These are phyloP conservation scores for Haplosporangium sp. DNA, from an alignment of 371 early-diverging fungal genomes.

Conservation along the genomic window DNA sequence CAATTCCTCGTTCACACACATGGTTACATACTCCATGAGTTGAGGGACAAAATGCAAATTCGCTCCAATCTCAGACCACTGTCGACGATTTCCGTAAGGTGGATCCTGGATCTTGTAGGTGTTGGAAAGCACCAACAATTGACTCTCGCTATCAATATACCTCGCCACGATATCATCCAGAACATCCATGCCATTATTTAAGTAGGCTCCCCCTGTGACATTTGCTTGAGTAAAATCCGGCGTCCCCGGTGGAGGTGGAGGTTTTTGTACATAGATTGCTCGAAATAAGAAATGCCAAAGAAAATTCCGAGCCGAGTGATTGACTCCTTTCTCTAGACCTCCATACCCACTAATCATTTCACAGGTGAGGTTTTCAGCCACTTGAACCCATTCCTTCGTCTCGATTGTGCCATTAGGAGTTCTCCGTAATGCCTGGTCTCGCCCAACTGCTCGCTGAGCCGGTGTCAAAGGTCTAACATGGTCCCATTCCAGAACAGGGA, in stretches of 20 bases:
- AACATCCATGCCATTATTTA: neutral
- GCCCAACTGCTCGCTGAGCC: constrained; percentile 15
- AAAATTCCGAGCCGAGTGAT: constrained; percentile 20
- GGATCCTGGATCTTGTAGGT: constrained; percentile 26
- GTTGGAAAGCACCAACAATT: constrained; percentile 21
- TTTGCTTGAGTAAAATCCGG: neutral
- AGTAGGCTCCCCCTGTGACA: neutral
- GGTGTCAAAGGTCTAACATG: constrained; percentile 19
- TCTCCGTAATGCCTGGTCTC: constrained; percentile 10
- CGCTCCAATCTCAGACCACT: constrained; percentile 22
- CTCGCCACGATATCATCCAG: constrained; percentile 32
- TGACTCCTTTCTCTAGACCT: constrained; percentile 7
- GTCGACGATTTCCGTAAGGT: no score
- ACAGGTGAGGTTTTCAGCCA: constrained; percentile 34
- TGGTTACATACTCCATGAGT: constrained; percentile 28
- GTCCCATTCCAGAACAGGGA: constrained; percentile 37
- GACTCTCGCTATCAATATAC: constrained; percentile 17
- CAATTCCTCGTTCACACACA: constrained; percentile 19
- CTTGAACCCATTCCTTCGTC: constrained; percentile 9
- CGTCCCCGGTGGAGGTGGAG: neutral
- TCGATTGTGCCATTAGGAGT: neutral
- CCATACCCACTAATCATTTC: constrained; percentile 28
- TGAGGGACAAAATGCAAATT: constrained; percentile 30
- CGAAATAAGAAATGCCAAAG: constrained; percentile 25
- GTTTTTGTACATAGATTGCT: constrained; percentile 5